Conservation (phyloP, 176 grass and related monocot species). For the Paspalum notatum region DNA sequence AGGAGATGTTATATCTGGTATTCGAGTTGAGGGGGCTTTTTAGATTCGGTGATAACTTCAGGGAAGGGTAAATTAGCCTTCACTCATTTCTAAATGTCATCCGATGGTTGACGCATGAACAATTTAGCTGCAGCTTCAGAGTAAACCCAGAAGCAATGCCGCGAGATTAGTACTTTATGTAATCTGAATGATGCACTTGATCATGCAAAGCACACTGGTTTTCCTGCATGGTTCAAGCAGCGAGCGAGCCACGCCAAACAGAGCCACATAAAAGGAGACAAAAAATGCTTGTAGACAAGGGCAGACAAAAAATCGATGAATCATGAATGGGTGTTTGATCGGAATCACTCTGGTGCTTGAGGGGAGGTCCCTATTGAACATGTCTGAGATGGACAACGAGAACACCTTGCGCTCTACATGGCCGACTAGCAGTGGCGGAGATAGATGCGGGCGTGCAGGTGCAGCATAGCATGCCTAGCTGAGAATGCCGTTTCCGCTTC, state of each 20-base stretch:
- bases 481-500: too few relatives aligned
- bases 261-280: too few relatives aligned
- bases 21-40: too few relatives aligned
- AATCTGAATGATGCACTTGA: not conserved
- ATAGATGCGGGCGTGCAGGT: too few relatives aligned
- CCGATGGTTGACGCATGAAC: too few relatives aligned
- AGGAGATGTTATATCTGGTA: too few relatives aligned
- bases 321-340: not conserved
- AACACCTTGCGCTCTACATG: conserved; percentile 3
- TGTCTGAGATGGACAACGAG: not conserved
- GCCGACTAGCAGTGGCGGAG: not conserved
- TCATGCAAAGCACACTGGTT: not conserved
- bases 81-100: too few relatives aligned
- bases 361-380: conserved; percentile 6
- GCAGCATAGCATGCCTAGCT: too few relatives aligned
- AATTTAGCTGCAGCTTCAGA: too few relatives aligned
- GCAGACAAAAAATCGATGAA: not conserved
- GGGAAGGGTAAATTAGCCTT: too few relatives aligned
- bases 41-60: too few relatives aligned
- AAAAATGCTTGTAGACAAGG: not conserved
- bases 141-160: not conserved
- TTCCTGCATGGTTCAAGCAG: too few relatives aligned
- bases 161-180: not conserved
- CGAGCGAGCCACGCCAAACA: not conserved
- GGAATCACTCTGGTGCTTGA: not conserved